These are phyloP conservation scores for Penicillium manginii DNA, from an alignment of 495 filamentous ascomycete genomes.

Conservation along the genomic window DNA sequence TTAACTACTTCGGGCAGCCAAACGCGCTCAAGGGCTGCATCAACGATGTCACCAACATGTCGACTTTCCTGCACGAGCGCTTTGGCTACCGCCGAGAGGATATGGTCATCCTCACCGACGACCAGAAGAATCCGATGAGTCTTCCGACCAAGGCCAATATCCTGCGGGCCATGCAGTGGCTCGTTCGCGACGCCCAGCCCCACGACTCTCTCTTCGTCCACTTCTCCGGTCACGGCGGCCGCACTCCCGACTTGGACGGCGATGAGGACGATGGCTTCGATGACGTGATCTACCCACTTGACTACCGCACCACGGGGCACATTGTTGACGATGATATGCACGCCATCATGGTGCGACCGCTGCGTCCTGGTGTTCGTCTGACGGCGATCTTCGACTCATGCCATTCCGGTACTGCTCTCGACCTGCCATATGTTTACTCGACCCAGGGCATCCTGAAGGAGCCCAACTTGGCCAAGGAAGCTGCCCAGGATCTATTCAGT, in stretches of 20 bases:
- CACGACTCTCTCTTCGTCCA: slow-evolving; percentile 98
- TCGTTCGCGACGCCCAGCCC: slow-evolving; percentile 91
- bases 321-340: slow-evolving; percentile 99
- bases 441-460: slow-evolving; percentile 96
- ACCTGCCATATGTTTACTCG: slow-evolving; percentile 96
- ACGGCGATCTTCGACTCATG: slow-evolving; percentile 99
- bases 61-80: slow-evolving; percentile 78
- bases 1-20: slow-evolving; percentile 94
- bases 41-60: slow-evolving; percentile 99
- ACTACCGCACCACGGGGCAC: slow-evolving; percentile 86
- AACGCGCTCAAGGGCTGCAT: slow-evolving; percentile 91
- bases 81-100: slow-evolving; percentile 93
- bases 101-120: slow-evolving; percentile 98
- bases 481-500: slow-evolving; percentile 86
- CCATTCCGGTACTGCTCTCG: slow-evolving; percentile 93
- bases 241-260: slow-evolving; percentile 93
- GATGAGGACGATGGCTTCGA: slow-evolving; percentile 96
- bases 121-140: slow-evolving; percentile 93
- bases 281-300: slow-evolving; percentile 96
- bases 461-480: slow-evolving; percentile 96
- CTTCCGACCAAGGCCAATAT: slow-evolving; percentile 95
- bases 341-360: slow-evolving; percentile 85
- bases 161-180: slow-evolving; percentile 95
- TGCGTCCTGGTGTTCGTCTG: slow-evolving; percentile 84
- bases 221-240: slow-evolving; percentile 95